Evolutionary conservation across 108 stramenopile species (phyloP).

Genomic region (Tribonema minus): DNA sequence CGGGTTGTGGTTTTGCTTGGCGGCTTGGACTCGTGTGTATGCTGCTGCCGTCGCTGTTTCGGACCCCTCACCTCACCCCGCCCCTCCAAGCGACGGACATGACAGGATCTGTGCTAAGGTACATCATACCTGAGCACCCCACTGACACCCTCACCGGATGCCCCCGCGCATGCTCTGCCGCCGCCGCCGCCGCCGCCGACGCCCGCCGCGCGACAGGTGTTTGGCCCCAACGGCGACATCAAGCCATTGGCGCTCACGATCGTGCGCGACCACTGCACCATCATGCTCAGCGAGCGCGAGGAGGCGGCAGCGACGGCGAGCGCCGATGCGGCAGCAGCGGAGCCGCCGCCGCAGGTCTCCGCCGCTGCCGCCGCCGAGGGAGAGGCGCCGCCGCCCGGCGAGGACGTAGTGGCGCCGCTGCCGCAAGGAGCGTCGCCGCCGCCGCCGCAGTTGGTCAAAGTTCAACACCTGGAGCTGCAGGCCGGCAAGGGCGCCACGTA

Average conservation of each 20-base stretch:
- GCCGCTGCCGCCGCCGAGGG: background rate
- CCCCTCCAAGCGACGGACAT: too few species aligned
- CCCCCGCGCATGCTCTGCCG: too few species aligned
- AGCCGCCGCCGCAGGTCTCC: background rate
- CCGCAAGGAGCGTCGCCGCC: background rate
- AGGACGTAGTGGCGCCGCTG: too few species aligned
- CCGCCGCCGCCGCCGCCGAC: too few species aligned
- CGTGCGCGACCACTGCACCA: conserved; percentile 35
- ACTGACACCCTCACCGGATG: too few species aligned
- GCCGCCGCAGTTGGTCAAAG: background rate
- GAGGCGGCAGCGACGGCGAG: background rate
- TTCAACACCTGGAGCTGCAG: background rate
- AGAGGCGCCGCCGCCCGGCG: background rate
- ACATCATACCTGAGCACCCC: too few species aligned
- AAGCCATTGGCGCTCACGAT: conserved; percentile 57
- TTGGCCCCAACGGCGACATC: conserved; percentile 58
- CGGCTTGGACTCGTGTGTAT: too few species aligned
- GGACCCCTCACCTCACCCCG: too few species aligned
- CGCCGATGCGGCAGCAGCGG: background rate
- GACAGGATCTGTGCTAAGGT: too few species aligned
- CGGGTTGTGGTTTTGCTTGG: too few species aligned
- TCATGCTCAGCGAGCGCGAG: conserved; percentile 1
- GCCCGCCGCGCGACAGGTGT: conserved; percentile 5
- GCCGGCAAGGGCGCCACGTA: conserved; percentile 42
- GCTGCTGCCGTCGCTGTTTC: too few species aligned